These are phyloP conservation scores for Puccinia hordei DNA, from an alignment of 1,284 basidiomycete genomes.

Conservation along the genomic window DNA sequence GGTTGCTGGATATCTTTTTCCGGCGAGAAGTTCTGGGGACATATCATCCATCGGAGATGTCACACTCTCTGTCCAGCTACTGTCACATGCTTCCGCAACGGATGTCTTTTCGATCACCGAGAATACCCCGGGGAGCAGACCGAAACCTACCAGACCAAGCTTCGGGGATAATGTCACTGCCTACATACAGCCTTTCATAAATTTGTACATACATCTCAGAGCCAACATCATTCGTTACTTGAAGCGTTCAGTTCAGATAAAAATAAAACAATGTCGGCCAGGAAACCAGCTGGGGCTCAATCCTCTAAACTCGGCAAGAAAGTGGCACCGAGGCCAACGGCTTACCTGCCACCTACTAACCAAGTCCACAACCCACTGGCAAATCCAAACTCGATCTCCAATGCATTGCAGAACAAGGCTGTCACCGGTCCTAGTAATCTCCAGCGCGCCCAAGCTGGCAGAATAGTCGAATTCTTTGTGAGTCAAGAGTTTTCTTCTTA, in stretches of 20 bases:
- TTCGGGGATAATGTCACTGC: no score
- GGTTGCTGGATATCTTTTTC: background rate
- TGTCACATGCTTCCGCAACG: no score
- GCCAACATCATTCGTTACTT: no score
- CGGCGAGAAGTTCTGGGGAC: background rate
- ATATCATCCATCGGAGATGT: no score
- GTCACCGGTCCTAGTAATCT: slow-evolving; percentile 41
- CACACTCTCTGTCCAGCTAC: no score
- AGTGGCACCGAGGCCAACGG: background rate
- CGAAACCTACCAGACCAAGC: no score
- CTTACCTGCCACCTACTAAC: background rate
- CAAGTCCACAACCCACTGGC: background rate
- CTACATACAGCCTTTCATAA: no score
- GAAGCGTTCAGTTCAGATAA: no score
- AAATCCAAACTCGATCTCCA: slow-evolving; percentile 19
- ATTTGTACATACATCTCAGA: no score
- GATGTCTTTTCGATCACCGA: no score
- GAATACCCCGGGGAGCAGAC: no score
- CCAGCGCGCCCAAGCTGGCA: slow-evolving; percentile 30
- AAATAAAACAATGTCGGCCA: background rate
- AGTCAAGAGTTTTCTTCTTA: background rate
- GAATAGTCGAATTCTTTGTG: slow-evolving; percentile 48
- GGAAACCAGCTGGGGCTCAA: slow-evolving; percentile 4
- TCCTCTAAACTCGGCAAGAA: slow-evolving; percentile 15
- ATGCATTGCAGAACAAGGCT: background rate